Evolutionary conservation across 495 filamentous ascomycete species (phyloP).

Genomic region (Pseudoneurospora amorphoporcata): DNA sequence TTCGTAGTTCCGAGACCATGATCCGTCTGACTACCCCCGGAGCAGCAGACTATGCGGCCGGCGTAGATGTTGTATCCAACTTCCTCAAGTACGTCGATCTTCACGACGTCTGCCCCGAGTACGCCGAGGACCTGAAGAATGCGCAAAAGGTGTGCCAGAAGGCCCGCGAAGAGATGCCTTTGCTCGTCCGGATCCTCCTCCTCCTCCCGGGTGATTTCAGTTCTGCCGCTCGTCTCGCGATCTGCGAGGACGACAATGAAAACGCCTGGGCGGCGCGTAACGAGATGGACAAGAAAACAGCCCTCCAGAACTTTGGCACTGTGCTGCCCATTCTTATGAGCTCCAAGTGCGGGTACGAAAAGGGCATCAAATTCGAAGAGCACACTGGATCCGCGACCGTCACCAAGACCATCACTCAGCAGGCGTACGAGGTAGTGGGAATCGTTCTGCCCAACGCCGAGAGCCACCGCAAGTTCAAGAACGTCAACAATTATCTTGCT

Average conservation of each 20-base stretch:
- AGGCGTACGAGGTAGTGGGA: conserved; percentile 25
- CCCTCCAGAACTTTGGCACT: conserved; percentile 3
- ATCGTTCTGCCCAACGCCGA: conserved; percentile 18
- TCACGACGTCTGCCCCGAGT: conserved; percentile 81
- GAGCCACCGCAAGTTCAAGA: conserved; percentile 5
- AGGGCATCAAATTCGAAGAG: background rate
- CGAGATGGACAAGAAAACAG: conserved; percentile 5
- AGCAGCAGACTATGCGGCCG: conserved; percentile 1
- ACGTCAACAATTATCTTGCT: conserved; percentile 17
- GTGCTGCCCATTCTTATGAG: conserved; percentile 9
- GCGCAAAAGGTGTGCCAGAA: conserved; percentile 59
- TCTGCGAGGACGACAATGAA: conserved; percentile 10
- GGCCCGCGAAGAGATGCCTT: conserved; percentile 56
- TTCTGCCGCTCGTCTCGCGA: conserved; percentile 27
- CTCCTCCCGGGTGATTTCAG: conserved; percentile 69
- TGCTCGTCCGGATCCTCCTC: conserved; percentile 36
- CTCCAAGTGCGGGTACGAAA: background rate
- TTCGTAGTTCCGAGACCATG: conserved; percentile 7
- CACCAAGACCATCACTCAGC: conserved; percentile 7
- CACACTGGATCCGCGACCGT: background rate
- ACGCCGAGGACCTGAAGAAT: conserved; percentile 50
- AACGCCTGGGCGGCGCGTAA: background rate
- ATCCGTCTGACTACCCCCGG: conserved; percentile 11
- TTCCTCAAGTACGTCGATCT: conserved; percentile 81
- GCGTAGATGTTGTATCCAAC: conserved; percentile 55